phyloP scores from a whole-genome alignment of 2,329 filamentous ascomycete genomes.

The Clonostachys chloroleuca region DNA sequence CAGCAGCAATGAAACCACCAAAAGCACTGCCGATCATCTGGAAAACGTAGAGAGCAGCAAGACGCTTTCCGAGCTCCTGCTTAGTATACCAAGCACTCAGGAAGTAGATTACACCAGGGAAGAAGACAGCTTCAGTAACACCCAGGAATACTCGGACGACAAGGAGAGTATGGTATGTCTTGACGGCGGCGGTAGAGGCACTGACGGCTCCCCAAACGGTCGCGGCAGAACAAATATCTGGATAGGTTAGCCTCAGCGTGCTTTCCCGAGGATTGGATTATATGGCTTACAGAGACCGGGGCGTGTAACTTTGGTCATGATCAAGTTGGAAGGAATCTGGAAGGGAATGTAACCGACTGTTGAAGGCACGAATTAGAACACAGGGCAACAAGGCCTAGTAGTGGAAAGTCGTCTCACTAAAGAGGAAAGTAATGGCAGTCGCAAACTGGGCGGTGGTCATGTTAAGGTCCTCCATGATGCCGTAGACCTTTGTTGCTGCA shows the following conservation, averaged over 20 bases:
- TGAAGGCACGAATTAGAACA: background rate
- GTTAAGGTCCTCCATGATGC: constrained; percentile 29
- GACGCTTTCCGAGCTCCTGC: constrained; percentile 26
- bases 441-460: constrained; percentile 26
- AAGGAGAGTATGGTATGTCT: constrained; percentile 22
- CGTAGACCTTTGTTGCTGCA: constrained; percentile 28
- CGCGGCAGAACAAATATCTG: constrained; percentile 19
- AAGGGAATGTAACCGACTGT: constrained; percentile 38
- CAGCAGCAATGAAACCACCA: constrained; percentile 42
- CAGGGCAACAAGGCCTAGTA: too few species aligned
- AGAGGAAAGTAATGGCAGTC: constrained; percentile 34
- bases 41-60: constrained; percentile 26
- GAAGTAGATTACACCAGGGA: constrained; percentile 31
- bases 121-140: constrained; percentile 29
- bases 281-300: constrained; percentile 30
- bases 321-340: constrained; percentile 41
- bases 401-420: constrained; percentile 12
- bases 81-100: constrained; percentile 34
- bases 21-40: constrained; percentile 36
- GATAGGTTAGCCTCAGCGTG: background rate
- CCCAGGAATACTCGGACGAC: constrained; percentile 28
- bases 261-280: too few species aligned
- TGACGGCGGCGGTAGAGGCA: constrained; percentile 25
- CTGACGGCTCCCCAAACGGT: constrained; percentile 40
- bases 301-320: constrained; percentile 40